These are phyloP conservation scores for Colletotrichum tanaceti DNA, from an alignment of 2,329 filamentous ascomycete species.

Conservation along the genomic window DNA sequence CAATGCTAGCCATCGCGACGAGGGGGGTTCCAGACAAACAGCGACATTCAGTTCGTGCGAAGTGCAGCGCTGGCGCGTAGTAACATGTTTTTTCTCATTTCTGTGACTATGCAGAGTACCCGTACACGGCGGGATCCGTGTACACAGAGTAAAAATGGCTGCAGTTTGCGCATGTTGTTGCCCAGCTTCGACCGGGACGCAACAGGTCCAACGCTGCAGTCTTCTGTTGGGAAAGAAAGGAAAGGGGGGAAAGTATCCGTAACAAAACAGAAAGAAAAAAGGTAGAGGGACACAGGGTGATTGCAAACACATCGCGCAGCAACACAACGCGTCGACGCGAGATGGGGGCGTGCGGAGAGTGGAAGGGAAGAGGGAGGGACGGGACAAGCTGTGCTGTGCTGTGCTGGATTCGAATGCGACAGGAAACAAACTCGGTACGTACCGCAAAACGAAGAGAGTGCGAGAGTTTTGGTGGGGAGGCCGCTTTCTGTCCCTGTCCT, in stretches of 20 bases:
- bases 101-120: slow-evolving; percentile 29
- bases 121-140: slow-evolving; percentile 9
- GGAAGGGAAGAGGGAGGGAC: not conserved
- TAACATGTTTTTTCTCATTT: slow-evolving; percentile 30
- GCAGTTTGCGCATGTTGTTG: not conserved
- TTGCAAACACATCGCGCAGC: slow-evolving; percentile 14
- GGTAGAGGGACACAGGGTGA: not conserved
- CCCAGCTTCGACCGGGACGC: not conserved
- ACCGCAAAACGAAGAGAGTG: slow-evolving; percentile 16
- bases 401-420: slow-evolving; percentile 10
- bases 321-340: not conserved
- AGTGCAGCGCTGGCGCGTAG: slow-evolving; percentile 16
- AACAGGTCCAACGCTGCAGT: slow-evolving; percentile 17
- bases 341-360: slow-evolving; percentile 12
- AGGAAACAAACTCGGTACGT: slow-evolving; percentile 39
- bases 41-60: slow-evolving; percentile 13
- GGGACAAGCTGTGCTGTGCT: not conserved
- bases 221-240: slow-evolving; percentile 3
- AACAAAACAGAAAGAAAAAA: too few relatives aligned
- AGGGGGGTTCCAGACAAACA: not conserved
- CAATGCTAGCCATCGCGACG: slow-evolving; percentile 30
- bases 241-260: not conserved
- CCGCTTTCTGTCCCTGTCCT: too few relatives aligned
- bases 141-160: slow-evolving; percentile 1
- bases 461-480: too few relatives aligned